Base-by-base conservation (phyloP, 1,139 yeast genomes). In the Debaryomycetaceae sp. region DNA sequence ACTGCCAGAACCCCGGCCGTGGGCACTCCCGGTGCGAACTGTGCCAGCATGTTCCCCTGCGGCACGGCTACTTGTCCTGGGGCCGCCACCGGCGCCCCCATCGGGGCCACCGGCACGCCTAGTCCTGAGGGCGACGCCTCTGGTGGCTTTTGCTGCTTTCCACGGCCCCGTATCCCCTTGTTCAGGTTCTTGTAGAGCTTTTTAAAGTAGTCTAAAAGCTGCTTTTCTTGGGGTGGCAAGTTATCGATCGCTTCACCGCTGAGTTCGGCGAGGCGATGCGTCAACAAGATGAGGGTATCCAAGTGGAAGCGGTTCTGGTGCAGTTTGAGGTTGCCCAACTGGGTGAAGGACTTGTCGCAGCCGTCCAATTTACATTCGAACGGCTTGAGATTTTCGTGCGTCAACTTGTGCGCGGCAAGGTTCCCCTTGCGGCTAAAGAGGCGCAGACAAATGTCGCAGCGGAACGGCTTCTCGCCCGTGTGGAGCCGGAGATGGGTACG, bases 251-350 rank as follows among this genome's bases (percentile, higher is more conserved):
- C 63, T 8, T 47, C 40, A 1, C 66, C 62, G 31, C 55, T 51
- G 25, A 75, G 50, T 38, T 73, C 77, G 1, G 86, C 86, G 37
- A 79, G 55, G 38, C 67, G 72, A 29, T 60, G 65, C 5, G 92
- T 81, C 41, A 85, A 57, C 27, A 61, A 61, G 39, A 72, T 73
- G 40, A 87, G 64, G 0, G 92, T 76, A 13, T 72, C 73, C 37
- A 74, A 56, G 53, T 87, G 97, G 49, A 86, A 85, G 43, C 87
- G 66, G 54, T 86, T 87, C 49, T 87, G 97, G 53, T 87, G 97
- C 1, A 94, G 81, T 53, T 87, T 87, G 58, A 87, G 67, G 49
- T 87, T 87, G 3, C 96, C 96, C 41, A 86, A 62, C 55, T 87
- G 97, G 1, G 95, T 82, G 45, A 87, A 87, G 3, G 81, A 70